Percentiles rank a stretch among this genome's conserved stretches.
Evolutionary conservation across 208 protist species (phyloP).

Genomic region (Trypanosoma mega): DNA sequence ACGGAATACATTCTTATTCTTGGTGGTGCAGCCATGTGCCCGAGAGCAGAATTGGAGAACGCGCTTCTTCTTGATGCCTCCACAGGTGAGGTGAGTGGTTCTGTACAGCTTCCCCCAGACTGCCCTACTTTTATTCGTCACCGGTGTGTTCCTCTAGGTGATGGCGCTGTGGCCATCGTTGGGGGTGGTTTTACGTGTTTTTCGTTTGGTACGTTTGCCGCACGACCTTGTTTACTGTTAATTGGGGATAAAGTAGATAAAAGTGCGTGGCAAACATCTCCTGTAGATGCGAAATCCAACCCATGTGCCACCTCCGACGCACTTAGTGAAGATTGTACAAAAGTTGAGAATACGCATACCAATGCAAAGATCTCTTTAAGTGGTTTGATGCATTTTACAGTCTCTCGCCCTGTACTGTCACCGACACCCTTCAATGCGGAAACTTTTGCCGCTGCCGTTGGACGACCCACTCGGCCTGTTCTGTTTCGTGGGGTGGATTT

Average conservation of each 20-base stretch:
- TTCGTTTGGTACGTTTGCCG: conserved; percentile 83
- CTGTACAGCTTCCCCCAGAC: conserved; percentile 33
- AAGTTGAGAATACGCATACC: too few relatives aligned
- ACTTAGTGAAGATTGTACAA: too few relatives aligned
- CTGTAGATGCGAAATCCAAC: too few relatives aligned
- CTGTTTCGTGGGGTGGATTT: conserved; percentile 67
- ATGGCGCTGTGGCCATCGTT: conserved; percentile 62
- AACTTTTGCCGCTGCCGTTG: conserved; percentile 36
- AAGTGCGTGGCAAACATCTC: too few relatives aligned
- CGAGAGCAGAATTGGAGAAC: conserved; percentile 22
- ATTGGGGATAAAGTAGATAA: conserved; percentile 33
- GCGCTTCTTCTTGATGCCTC: conserved; percentile 26
- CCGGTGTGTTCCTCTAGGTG: conserved; percentile 45
- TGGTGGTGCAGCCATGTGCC: conserved; percentile 51
- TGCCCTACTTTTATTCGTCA: conserved; percentile 68
- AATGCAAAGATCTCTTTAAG: too few relatives aligned
- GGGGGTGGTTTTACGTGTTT: conserved; percentile 89
- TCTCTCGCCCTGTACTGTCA: too few relatives aligned
- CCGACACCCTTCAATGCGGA: conserved; percentile 43
- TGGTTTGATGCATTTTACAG: too few relatives aligned
- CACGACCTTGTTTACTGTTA: conserved; percentile 53
- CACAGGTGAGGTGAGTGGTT: conserved; percentile 6
- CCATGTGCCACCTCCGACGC: conserved; percentile 23
- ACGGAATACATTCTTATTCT: conserved; percentile 45
- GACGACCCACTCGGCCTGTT: conserved; percentile 38